phyloP scores from a whole-genome alignment of 495 filamentous ascomycete species.

The Clavariopsis aquatica region DNA sequence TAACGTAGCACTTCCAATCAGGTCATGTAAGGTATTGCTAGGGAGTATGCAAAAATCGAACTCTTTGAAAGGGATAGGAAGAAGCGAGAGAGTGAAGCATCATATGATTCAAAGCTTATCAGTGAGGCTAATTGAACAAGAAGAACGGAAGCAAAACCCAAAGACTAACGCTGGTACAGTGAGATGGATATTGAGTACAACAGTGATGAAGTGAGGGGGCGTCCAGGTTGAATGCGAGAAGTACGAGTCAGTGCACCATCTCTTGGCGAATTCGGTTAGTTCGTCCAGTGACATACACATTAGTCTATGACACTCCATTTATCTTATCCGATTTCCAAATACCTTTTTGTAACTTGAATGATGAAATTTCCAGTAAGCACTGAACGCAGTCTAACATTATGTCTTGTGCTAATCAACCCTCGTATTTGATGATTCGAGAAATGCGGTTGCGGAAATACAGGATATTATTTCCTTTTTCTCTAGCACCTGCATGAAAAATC shows the following conservation, averaged over 20 bases:
- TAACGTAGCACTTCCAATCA: conserved; percentile 20
- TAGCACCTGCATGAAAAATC: background rate
- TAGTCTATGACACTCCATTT: background rate
- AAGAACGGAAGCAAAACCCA: no score
- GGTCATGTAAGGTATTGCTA: conserved; percentile 25
- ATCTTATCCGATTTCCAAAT: no score
- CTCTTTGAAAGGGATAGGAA: conserved; percentile 6
- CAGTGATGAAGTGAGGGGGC: background rate
- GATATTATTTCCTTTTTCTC: conserved; percentile 14
- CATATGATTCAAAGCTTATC: no score
- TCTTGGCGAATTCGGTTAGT: conserved; percentile 15
- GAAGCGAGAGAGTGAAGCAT: conserved; percentile 9
- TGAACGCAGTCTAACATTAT: no score
- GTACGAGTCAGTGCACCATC: conserved; percentile 1
- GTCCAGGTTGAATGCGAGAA: background rate
- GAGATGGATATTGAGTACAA: background rate
- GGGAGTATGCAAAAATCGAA: conserved; percentile 26
- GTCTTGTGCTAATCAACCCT: no score
- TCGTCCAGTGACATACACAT: conserved; percentile 3
- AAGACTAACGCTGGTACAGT: no score
- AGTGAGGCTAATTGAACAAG: no score
- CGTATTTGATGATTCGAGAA: no score
- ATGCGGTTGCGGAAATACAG: conserved; percentile 4
- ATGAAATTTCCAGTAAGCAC: no score
- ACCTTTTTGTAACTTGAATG: no score